Percentiles rank a stretch among this genome's conserved stretches.
Evolutionary conservation across 345 rosid species (phyloP).

Genomic region (Cardiospermum halicacabum): DNA sequence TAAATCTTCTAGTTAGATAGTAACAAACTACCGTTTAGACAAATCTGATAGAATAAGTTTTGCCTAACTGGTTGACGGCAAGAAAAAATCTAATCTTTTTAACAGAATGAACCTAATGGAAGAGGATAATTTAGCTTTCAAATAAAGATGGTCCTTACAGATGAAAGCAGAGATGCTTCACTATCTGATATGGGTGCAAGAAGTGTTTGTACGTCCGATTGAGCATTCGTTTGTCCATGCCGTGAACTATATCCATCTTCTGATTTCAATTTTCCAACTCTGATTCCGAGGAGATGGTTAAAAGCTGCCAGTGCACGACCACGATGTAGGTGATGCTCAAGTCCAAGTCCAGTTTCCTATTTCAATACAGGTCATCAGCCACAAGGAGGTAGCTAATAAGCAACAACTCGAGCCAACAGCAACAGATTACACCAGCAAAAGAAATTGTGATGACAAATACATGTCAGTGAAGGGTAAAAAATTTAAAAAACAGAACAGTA

Average conservation of each 20-base stretch:
- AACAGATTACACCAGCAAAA: neutral
- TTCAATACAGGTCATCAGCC: conserved; percentile 14
- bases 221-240: conserved; percentile 64
- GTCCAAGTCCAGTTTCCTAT: conserved; percentile 81
- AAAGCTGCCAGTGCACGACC: conserved; percentile 97
- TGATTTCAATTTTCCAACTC: conserved; percentile 63
- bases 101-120: neutral
- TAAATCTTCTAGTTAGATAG: conserved; percentile 10
- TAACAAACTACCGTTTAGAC: neutral
- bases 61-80: neutral
- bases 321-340: conserved; percentile 94
- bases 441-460: neutral
- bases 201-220: conserved; percentile 83
- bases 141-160: conserved; percentile 53
- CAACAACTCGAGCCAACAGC: neutral
- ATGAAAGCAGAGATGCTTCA: conserved; percentile 74
- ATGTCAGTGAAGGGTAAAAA: neutral
- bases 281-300: conserved; percentile 64
- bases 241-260: conserved; percentile 48
- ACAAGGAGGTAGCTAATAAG: neutral
- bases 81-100: conserved; percentile 1
- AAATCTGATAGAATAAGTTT: neutral
- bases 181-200: conserved; percentile 64
- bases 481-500: too few species aligned
- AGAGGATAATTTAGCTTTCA: conserved; percentile 5